Evolutionary conservation across 2,329 filamentous ascomycete species (phyloP).

Genomic region (Zopfia rhizophila): DNA sequence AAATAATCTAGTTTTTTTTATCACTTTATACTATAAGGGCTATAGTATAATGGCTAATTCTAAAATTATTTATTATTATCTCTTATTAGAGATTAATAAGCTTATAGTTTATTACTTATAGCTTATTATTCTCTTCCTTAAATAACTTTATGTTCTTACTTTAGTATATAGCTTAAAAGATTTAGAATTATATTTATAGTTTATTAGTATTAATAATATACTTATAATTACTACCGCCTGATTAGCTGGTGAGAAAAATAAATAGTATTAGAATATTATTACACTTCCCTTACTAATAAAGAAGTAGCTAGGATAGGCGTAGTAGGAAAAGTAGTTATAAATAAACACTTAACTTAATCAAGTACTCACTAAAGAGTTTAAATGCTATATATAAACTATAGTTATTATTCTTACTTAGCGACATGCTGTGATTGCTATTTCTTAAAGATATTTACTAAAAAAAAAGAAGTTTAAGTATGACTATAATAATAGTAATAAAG

Average conservation of each 20-base stretch:
- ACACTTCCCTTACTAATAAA: too few species aligned
- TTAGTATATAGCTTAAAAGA: too few species aligned
- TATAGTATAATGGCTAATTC: slow-evolving; percentile 16
- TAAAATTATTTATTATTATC: slow-evolving; percentile 33
- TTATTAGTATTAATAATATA: too few species aligned
- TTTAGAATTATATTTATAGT: too few species aligned
- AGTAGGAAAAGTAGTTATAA: slow-evolving; percentile 2
- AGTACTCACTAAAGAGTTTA: slow-evolving; percentile 1
- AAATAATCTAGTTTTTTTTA: slow-evolving; percentile 21
- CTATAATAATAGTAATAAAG: slow-evolving; percentile 4
- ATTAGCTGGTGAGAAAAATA: too few species aligned
- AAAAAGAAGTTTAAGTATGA: neutral
- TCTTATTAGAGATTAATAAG: slow-evolving; percentile 24
- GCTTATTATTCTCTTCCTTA: slow-evolving; percentile 17
- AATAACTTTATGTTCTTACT: slow-evolving; percentile 7
- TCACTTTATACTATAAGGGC: slow-evolving; percentile 30
- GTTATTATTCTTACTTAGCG: neutral
- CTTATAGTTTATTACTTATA: slow-evolving; percentile 25
- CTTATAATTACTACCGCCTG: too few species aligned
- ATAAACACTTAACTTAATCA: neutral
- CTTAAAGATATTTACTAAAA: slow-evolving; percentile 2
- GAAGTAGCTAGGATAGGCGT: too few species aligned
- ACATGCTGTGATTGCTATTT: slow-evolving; percentile 5
- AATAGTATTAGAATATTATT: too few species aligned
- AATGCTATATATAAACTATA: neutral